Conservation (phyloP, 2,329 filamentous ascomycete genomes). For the Eurotiales sp. region DNA sequence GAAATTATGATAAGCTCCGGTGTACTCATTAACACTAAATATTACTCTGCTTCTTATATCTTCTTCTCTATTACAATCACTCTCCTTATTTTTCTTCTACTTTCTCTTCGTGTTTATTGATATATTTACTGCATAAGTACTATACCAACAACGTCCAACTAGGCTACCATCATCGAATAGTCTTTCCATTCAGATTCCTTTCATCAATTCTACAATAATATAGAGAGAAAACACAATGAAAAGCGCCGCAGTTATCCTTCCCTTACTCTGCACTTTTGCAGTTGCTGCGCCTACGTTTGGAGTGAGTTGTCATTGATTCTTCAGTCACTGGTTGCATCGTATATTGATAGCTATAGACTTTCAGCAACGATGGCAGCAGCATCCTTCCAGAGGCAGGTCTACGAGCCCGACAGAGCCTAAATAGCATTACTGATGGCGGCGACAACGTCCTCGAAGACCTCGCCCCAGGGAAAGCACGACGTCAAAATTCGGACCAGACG, state of each 20-base stretch:
- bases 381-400: too few species aligned
- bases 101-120: not conserved
- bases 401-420: too few species aligned
- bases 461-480: too few species aligned
- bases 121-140: too few species aligned
- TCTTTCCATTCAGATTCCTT: not conserved
- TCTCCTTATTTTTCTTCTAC: not conserved
- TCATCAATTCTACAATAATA: not conserved
- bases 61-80: not conserved
- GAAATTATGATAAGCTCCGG: not conserved
- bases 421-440: too few species aligned
- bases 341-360: not conserved
- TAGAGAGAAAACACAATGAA: not conserved
- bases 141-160: not conserved
- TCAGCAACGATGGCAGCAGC: not conserved
- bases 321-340: too few species aligned
- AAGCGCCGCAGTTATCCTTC: not conserved
- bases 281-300: not conserved
- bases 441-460: too few species aligned
- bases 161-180: constrained; percentile 11
- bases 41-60: not conserved
- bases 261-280: constrained; percentile 3
- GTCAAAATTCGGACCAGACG: too few species aligned
- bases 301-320: not conserved
- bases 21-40: not conserved